phyloP scores from a whole-genome alignment of 1,284 basidiomycete species.

The Ustanciosporium gigantosporum region DNA sequence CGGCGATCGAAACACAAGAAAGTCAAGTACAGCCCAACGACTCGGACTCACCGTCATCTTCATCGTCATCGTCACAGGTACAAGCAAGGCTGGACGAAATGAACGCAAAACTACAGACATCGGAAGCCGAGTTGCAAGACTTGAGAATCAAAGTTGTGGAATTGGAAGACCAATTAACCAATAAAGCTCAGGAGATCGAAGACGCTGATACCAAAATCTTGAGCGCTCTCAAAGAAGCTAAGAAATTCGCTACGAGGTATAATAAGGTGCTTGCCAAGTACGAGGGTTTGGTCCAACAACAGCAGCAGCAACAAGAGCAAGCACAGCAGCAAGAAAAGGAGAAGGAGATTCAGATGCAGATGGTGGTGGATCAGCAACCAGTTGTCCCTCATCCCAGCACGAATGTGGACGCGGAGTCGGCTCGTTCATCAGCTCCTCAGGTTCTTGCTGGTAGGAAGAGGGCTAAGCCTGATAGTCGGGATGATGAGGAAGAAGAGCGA shows the following conservation, averaged over 20 bases:
- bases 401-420: too few species aligned
- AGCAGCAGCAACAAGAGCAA: not conserved
- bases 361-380: too few species aligned
- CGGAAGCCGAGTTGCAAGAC: constrained; percentile 3
- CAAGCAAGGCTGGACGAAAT: not conserved
- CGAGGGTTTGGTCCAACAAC: constrained; percentile 16
- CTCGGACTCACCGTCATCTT: not conserved
- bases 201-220: constrained; percentile 52
- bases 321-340: not conserved
- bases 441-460: constrained; percentile 21
- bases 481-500: not conserved
- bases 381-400: too few species aligned
- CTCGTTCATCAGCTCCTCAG: not conserved
- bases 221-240: constrained; percentile 43
- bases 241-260: constrained; percentile 30
- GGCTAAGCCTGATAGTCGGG: constrained; percentile 6
- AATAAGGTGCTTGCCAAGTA: constrained; percentile 12
- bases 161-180: constrained; percentile 41
- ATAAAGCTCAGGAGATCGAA: constrained; percentile 51
- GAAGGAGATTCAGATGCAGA: not conserved
- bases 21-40: not conserved
- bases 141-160: constrained; percentile 18
- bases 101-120: not conserved
- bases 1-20: not conserved
- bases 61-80: not conserved